Evolutionary conservation across 2,329 filamentous ascomycete species (phyloP), one percentile per base, ranked within the genome.

Genomic region (Diaporthe australafricana): DNA sequence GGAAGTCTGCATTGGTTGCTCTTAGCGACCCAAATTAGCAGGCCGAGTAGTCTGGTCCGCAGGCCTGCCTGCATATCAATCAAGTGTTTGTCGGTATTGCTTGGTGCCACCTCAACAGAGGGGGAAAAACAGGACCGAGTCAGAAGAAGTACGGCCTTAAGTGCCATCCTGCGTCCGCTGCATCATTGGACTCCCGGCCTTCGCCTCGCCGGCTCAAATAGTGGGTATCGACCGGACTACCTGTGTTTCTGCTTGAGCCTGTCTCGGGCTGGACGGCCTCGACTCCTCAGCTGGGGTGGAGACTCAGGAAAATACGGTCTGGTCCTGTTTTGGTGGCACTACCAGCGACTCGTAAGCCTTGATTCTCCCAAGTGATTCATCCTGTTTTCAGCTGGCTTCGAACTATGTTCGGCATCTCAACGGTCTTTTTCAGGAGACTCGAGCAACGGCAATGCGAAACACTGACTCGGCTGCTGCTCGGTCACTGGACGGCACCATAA

Each of bases 221-320:
- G 48, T n/a, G 56, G 69, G 25, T 53, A 62, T 38, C 16, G 32
- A 11, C 42, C 32, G 65, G 69, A 40, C 42, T 57, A 45, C 60
- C 69, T 72, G 66, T 68, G 72, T 73, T 72, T 73, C 70, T 73
- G 48, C 52, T 17, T 72, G 72, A 72, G 52, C 65, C 65, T 72
- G 72, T 73, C 72, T 73, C 72, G 69, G 72, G 56, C 57, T 48
- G 55, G 38, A 48, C 27, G 30, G 48, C 17, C 40, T 66, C 42
- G 42, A 60, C 12, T 53, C 32, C 40, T 12, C 56, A 66, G 63
- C 69, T 73, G 56, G 35, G 20, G 42, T 48, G 60, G 63, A 52
- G 25, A 40, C 27, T 48, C 57, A 27, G 40, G 32, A 4, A 38
- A 47, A 35, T 20, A 12, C 35, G 22, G 52, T 47, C 70, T 62